Evolutionary conservation across 2,329 filamentous ascomycete genomes (phyloP).

Genomic region (Epichloe brachyelytri): DNA sequence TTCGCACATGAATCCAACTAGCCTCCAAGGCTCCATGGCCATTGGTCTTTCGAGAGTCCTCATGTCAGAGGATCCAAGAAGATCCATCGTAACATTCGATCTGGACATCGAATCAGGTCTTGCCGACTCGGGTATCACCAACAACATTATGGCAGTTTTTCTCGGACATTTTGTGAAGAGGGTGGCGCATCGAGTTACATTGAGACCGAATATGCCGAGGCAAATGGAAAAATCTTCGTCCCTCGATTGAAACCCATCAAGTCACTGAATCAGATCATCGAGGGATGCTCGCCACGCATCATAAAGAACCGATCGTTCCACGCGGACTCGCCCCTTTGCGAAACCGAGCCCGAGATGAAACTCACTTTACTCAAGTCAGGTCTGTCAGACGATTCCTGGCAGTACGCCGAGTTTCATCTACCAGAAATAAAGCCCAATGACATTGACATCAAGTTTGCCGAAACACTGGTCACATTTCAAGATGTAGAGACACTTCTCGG

Average conservation of each 20-base stretch:
- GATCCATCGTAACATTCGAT: slow-evolving; percentile 31
- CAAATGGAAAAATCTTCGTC: slow-evolving; percentile 24
- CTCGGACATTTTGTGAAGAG: slow-evolving; percentile 11
- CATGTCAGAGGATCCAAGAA: slow-evolving; percentile 34
- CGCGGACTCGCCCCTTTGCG: not conserved
- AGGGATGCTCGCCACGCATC: slow-evolving; percentile 12
- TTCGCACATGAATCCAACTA: slow-evolving; percentile 22
- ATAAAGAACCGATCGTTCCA: slow-evolving; percentile 11
- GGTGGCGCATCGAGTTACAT: slow-evolving; percentile 7
- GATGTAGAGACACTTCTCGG: slow-evolving; percentile 26
- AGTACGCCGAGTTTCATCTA: slow-evolving; percentile 12
- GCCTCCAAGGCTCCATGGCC: slow-evolving; percentile 26
- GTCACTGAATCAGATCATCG: slow-evolving; percentile 31
- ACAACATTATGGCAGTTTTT: slow-evolving; percentile 14
- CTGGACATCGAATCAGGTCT: slow-evolving; percentile 15
- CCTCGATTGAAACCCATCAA: slow-evolving; percentile 30
- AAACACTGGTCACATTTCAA: slow-evolving; percentile 20
- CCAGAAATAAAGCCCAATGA: slow-evolving; percentile 18
- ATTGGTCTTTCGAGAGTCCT: slow-evolving; percentile 34
- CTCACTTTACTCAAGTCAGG: slow-evolving; percentile 16
- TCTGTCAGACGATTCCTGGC: slow-evolving; percentile 12
- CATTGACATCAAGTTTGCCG: slow-evolving; percentile 27
- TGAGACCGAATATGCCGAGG: slow-evolving; percentile 32
- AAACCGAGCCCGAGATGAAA: slow-evolving; percentile 7
- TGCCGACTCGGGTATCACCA: slow-evolving; percentile 4